Evolutionary conservation across 192 early-diverging fungal genomes (phyloP).

Genomic region (Coemansia sp.): DNA sequence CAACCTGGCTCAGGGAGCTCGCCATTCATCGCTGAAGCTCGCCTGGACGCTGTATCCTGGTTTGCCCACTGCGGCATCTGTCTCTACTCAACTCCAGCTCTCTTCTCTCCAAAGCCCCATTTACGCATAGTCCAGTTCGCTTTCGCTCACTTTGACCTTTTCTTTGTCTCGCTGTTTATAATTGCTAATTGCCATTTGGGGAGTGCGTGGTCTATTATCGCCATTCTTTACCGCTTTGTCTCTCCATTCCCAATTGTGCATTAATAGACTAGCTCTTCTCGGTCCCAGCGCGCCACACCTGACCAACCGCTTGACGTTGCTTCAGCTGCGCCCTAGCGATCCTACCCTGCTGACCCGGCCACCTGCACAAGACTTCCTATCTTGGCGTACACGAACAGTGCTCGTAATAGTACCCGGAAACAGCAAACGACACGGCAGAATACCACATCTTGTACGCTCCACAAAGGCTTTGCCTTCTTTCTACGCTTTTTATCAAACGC

Average conservation of each 20-base stretch:
- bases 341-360: slow-evolving; percentile 3
- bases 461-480: slow-evolving; percentile 21
- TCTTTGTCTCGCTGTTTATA: background rate
- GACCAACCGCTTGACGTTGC: background rate
- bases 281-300: slow-evolving; percentile 13
- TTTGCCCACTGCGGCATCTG: background rate
- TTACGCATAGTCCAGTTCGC: background rate
- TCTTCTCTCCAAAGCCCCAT: background rate
- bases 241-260: slow-evolving; percentile 18
- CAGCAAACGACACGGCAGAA: slow-evolving; percentile 3
- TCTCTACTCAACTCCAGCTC: background rate
- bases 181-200: slow-evolving; percentile 2
- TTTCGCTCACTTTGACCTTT: background rate
- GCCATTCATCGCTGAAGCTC: background rate
- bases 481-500: slow-evolving; percentile 5
- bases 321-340: slow-evolving; percentile 5
- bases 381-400: slow-evolving; percentile 2
- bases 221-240: slow-evolving; percentile 1
- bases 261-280: slow-evolving; percentile 18
- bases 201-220: background rate
- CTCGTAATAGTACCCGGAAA: background rate
- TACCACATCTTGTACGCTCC: slow-evolving; percentile 14
- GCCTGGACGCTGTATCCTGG: background rate
- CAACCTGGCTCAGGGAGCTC: background rate
- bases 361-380: slow-evolving; percentile 5